A percentile compares a stretch with the other conserved stretches of the same genome.
Evolutionary conservation across 257 asterid genomes (phyloP).

Genomic region (Plantago major): DNA sequence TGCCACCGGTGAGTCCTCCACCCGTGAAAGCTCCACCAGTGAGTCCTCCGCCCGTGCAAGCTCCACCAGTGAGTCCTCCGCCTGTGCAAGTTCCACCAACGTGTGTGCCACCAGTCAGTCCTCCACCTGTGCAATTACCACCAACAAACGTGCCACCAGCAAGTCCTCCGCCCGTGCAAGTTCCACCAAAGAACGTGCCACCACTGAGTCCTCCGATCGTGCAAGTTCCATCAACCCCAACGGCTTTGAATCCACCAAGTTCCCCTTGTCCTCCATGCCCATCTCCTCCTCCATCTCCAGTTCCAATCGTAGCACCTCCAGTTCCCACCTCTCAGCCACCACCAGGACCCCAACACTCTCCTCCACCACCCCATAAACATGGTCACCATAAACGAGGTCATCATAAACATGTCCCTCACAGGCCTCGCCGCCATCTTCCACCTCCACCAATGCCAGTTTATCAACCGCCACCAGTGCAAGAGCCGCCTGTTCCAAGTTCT

Average conservation of each 20-base stretch:
- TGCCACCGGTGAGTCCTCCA: no score
- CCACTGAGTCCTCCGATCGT: not conserved
- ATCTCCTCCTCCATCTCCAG: not conserved
- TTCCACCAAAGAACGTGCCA: constrained; percentile 2
- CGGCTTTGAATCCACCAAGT: not conserved
- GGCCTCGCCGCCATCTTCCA: not conserved
- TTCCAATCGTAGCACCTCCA: not conserved
- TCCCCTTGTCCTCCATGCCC: not conserved
- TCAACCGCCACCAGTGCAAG: not conserved
- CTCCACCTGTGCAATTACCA: no score
- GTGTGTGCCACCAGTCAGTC: no score
- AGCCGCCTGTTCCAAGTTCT: not conserved
- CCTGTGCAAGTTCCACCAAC: no score
- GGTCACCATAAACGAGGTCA: no score
- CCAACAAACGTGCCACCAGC: not conserved
- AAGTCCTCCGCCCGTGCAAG: not conserved
- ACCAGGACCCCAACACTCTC: not conserved
- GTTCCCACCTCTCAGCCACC: constrained; percentile 13
- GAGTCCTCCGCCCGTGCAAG: no score
- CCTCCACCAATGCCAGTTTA: not conserved
- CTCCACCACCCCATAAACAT: not conserved
- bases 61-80: no score
- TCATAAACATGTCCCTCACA: not conserved
- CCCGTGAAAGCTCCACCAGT: no score
- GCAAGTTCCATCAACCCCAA: not conserved